phyloP scores from a whole-genome alignment of 1,284 basidiomycete species.

The Sanghuangporus baumii region DNA sequence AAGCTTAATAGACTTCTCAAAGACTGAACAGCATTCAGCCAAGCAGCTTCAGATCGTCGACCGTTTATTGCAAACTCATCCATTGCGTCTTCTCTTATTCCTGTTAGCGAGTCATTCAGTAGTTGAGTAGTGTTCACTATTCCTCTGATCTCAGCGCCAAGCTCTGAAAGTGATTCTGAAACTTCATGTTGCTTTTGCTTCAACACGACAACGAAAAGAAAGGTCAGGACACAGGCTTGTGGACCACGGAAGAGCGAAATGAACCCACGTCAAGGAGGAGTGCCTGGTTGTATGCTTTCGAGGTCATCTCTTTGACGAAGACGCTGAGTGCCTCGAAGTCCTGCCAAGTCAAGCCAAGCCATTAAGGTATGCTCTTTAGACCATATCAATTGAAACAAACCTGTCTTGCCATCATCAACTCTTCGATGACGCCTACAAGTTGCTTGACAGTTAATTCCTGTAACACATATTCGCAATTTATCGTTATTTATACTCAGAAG shows the following conservation, averaged over 20 bases:
- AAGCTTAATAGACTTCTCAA: not conserved
- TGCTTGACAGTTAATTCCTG: not conserved
- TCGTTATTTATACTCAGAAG: not conserved
- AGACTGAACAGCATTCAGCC: not conserved
- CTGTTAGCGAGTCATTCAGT: constrained; percentile 1
- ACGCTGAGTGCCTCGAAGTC: constrained; percentile 1
- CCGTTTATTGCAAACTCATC: not conserved
- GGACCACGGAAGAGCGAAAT: not conserved
- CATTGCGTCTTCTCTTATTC: not conserved
- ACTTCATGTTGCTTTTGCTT: constrained; percentile 8
- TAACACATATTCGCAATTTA: not conserved
- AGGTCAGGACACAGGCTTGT: not conserved
- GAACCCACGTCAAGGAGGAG: constrained; percentile 4
- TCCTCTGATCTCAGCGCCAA: not conserved
- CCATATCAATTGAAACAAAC: not conserved
- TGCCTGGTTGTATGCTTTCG: constrained; percentile 10
- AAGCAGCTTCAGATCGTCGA: not conserved
- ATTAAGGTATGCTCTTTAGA: not conserved
- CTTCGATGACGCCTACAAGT: not conserved
- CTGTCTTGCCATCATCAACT: constrained; percentile 1
- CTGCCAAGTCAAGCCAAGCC: not conserved
- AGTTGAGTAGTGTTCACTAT: not conserved
- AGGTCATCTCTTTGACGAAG: constrained; percentile 8
- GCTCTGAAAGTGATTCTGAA: constrained; percentile 1
- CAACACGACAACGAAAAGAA: not conserved